A percentile compares a stretch with the other conserved stretches of the same genome.
phyloP scores from a whole-genome alignment of 2,329 filamentous ascomycete genomes.

The Taxawa tesnikishii region DNA sequence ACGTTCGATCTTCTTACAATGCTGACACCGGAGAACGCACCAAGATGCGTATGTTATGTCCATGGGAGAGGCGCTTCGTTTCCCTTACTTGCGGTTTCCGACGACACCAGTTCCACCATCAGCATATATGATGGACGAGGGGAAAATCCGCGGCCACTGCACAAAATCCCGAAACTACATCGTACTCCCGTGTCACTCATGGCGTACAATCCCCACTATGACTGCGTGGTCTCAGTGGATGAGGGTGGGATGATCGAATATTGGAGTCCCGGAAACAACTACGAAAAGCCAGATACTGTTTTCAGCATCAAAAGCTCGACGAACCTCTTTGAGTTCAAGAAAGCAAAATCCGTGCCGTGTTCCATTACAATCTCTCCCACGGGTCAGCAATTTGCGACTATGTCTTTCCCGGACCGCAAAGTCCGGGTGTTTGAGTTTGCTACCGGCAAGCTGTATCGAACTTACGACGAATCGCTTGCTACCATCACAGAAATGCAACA shows the following conservation, averaged over 20 bases:
- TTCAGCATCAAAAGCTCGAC: conserved; percentile 91
- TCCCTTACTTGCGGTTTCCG: conserved; percentile 73
- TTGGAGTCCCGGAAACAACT: conserved; percentile 70
- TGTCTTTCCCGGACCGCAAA: conserved; percentile 88
- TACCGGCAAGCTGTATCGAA: conserved; percentile 75
- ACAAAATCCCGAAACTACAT: conserved; percentile 71
- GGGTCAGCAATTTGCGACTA: conserved; percentile 73
- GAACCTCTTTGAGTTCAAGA: conserved; percentile 94
- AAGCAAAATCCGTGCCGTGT: conserved; percentile 71
- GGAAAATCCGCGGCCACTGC: conserved; percentile 61
- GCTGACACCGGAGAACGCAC: conserved; percentile 62
- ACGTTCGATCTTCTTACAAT: conserved; percentile 63
- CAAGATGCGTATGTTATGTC: conserved; percentile 81
- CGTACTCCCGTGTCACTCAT: conserved; percentile 70
- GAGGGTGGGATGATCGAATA: conserved; percentile 93
- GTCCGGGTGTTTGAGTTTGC: conserved; percentile 89
- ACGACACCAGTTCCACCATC: conserved; percentile 59
- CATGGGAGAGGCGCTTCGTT: conserved; percentile 79
- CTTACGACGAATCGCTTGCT: conserved; percentile 86
- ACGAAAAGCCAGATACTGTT: conserved; percentile 83
- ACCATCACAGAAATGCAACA: conserved; percentile 93
- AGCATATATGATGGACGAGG: conserved; percentile 83
- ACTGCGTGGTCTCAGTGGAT: conserved; percentile 86
- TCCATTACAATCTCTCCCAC: conserved; percentile 77
- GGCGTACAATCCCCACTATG: conserved; percentile 75